Evolutionary conservation across 495 filamentous ascomycete genomes (phyloP).

Genomic region (Halenospora varia): DNA sequence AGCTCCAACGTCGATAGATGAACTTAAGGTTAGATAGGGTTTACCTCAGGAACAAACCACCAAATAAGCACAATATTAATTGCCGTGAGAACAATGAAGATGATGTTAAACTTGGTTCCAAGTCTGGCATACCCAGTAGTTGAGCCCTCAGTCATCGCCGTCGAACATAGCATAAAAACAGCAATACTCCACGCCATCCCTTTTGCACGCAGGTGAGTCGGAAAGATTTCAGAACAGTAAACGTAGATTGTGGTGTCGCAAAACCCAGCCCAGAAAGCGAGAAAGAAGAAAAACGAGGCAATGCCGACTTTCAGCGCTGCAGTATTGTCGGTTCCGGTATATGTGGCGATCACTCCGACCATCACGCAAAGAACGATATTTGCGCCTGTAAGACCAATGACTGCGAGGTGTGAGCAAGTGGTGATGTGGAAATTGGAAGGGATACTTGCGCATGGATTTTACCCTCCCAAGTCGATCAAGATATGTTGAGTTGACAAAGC

Average conservation of each 20-base stretch:
- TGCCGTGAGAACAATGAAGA: background rate
- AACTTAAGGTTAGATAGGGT: too few relatives aligned
- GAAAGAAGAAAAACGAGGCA: slow-evolving; percentile 8
- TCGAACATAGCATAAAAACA: background rate
- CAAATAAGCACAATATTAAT: background rate
- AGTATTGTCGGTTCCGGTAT: background rate
- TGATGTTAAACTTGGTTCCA: background rate
- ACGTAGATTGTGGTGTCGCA: background rate
- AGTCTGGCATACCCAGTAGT: background rate
- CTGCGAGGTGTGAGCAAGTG: background rate
- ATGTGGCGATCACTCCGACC: background rate
- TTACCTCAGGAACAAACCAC: background rate
- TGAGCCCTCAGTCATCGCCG: background rate
- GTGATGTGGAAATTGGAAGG: background rate
- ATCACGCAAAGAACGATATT: background rate
- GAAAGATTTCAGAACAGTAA: background rate
- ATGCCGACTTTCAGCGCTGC: background rate
- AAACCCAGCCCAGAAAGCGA: background rate
- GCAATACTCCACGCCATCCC: background rate
- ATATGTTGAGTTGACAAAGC: background rate
- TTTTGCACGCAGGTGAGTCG: background rate
- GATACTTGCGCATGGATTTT: background rate
- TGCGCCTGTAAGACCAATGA: background rate
- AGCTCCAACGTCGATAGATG: too few relatives aligned
- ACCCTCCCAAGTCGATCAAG: slow-evolving; percentile 2